Evolutionary conservation across 225 moss, liverwort and hornwort species (phyloP).

Genomic region (Neckera pumila): DNA sequence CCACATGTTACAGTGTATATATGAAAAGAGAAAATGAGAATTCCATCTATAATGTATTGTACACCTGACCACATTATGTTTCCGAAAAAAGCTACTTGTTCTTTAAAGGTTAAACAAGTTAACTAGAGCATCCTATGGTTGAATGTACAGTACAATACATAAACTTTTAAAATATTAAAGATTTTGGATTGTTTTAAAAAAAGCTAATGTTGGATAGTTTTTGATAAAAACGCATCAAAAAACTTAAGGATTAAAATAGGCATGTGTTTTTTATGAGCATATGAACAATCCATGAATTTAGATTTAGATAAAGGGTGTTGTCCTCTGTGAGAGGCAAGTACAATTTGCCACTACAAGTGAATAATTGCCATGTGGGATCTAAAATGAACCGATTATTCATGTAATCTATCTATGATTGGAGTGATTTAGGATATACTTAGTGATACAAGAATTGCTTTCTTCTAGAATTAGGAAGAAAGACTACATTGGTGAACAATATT

Average conservation of each 20-base stretch:
- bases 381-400: too few relatives aligned
- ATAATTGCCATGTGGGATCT: too few relatives aligned
- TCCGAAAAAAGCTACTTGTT: neutral
- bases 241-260: neutral
- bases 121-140: neutral
- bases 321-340: too few relatives aligned
- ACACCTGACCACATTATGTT: neutral
- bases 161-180: neutral
- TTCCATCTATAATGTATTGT: fast-evolving
- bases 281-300: neutral
- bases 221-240: neutral
- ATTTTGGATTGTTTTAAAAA: neutral
- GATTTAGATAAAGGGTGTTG: neutral
- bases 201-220: neutral
- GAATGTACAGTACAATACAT: too few relatives aligned
- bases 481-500: too few relatives aligned
- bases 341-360: too few relatives aligned
- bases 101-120: neutral
- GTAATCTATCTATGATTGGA: too few relatives aligned
- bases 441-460: too few relatives aligned
- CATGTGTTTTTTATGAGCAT: neutral
- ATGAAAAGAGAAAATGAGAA: neutral
- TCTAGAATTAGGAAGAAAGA: too few relatives aligned
- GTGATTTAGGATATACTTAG: too few relatives aligned
- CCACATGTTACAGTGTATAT: neutral